Evolutionary conservation across 2,329 filamentous ascomycete genomes (phyloP).

Genomic region (Fusarium burgessii): DNA sequence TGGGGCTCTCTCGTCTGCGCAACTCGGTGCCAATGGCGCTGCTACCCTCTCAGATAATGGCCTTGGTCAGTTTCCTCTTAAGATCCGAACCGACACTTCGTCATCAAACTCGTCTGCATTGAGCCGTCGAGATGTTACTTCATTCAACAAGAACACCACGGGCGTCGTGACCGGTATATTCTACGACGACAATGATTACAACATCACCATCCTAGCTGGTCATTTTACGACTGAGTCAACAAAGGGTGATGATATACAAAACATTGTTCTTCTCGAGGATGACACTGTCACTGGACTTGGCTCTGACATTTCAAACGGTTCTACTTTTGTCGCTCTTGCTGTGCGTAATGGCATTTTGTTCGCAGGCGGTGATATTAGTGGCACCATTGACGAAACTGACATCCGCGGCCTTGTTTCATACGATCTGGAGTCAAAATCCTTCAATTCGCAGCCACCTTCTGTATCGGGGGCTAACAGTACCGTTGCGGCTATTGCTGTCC

Average conservation of each 20-base stretch:
- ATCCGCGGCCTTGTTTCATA: conserved; percentile 85
- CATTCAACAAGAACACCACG: conserved; percentile 58
- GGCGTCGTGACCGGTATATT: conserved; percentile 85
- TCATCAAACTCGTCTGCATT: conserved; percentile 53
- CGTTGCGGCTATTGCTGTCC: conserved; percentile 81
- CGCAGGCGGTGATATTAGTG: conserved; percentile 84
- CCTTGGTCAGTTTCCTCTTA: conserved; percentile 69
- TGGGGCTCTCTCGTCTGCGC: conserved; percentile 83
- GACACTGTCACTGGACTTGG: conserved; percentile 79
- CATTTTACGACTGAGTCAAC: conserved; percentile 80
- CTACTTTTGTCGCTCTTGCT: conserved; percentile 79
- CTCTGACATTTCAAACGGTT: conserved; percentile 74
- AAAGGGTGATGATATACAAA: conserved; percentile 79
- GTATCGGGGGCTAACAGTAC: conserved; percentile 76
- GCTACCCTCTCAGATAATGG: conserved; percentile 70
- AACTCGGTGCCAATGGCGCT: conserved; percentile 78
- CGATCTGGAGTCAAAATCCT: conserved; percentile 74
- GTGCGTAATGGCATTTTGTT: conserved; percentile 77
- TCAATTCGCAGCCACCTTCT: conserved; percentile 78
- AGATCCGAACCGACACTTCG: conserved; percentile 56
- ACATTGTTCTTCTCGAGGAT: conserved; percentile 85
- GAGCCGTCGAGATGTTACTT: conserved; percentile 61
- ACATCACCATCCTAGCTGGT: conserved; percentile 89
- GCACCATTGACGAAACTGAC: conserved; percentile 70
- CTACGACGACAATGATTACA: conserved; percentile 75